Percentiles rank a stretch among this genome's conserved stretches.
phyloP scores from a whole-genome alignment of 2,329 filamentous ascomycete species.

The Cercospora brassicicola region DNA sequence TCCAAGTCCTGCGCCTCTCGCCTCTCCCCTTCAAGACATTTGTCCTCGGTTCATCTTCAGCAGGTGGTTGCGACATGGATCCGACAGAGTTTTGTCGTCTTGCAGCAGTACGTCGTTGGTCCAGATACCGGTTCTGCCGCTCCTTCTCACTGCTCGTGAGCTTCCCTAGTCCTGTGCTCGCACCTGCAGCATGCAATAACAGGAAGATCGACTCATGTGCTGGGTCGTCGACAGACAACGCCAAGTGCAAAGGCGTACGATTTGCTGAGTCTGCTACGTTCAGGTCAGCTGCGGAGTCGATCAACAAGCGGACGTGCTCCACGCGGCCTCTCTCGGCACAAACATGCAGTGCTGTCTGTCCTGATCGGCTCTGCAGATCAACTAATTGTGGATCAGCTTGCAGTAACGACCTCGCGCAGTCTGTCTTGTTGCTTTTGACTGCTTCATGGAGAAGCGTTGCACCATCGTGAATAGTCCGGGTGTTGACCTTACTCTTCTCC shows the following conservation, averaged over 20 bases:
- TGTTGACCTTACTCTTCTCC: neutral
- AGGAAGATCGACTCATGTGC: neutral
- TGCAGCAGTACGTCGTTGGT: neutral
- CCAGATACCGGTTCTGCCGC: slow-evolving; percentile 1
- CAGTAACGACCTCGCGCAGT: neutral
- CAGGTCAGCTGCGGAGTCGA: neutral
- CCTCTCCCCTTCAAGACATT: neutral
- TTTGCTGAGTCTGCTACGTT: neutral
- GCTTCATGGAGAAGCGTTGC: neutral
- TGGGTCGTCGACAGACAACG: neutral
- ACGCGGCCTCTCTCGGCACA: neutral
- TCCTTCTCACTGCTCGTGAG: neutral
- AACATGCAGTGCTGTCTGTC: neutral
- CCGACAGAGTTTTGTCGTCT: neutral
- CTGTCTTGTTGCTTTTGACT: neutral
- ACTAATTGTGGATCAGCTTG: neutral
- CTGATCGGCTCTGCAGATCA: neutral
- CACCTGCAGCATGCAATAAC: neutral
- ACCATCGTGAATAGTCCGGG: neutral
- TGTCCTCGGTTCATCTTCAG: neutral
- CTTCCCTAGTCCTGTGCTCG: neutral
- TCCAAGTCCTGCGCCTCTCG: neutral
- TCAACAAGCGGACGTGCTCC: neutral
- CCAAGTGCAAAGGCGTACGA: neutral
- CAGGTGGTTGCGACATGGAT: neutral